Conservation (phyloP, 805 yeast genomes). For the Blastobotrys chiropterorum region DNA sequence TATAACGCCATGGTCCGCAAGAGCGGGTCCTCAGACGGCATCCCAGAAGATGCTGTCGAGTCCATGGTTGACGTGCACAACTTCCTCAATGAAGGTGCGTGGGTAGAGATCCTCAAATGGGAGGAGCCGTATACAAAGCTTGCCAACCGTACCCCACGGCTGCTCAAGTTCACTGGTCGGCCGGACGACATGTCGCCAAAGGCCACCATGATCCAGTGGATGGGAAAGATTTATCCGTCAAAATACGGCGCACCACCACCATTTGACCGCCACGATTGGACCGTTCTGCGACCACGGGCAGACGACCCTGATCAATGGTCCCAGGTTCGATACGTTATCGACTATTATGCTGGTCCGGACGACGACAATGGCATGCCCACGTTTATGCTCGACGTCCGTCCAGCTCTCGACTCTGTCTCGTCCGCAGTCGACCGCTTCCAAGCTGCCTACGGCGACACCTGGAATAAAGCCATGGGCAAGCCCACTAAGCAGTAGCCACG, state of each 20-base stretch:
- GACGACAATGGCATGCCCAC: slow-evolving; percentile 85
- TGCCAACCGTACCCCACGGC: slow-evolving; percentile 60
- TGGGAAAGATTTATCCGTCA: slow-evolving; percentile 68
- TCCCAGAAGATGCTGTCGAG: slow-evolving; percentile 93
- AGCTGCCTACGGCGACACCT: slow-evolving; percentile 60
- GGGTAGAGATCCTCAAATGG: slow-evolving; percentile 93
- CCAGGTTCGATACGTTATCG: slow-evolving; percentile 85
- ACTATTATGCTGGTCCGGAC: slow-evolving; percentile 94
- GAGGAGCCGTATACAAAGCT: slow-evolving; percentile 61
- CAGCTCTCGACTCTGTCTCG: slow-evolving; percentile 70
- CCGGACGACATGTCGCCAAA: slow-evolving; percentile 85
- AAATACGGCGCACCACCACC: slow-evolving; percentile 76
- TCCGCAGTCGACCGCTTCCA: slow-evolving; percentile 63
- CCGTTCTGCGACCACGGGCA: slow-evolving; percentile 59
- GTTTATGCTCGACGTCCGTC: slow-evolving; percentile 89
- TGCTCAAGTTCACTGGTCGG: slow-evolving; percentile 82
- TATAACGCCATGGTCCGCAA: slow-evolving; percentile 94
- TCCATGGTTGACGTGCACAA: slow-evolving; percentile 97
- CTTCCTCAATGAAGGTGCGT: slow-evolving; percentile 93
- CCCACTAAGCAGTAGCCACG: not conserved
- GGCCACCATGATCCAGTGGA: slow-evolving; percentile 59
- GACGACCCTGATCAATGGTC: slow-evolving; percentile 43
- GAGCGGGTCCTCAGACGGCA: slow-evolving; percentile 71
- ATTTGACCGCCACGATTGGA: slow-evolving; percentile 98
- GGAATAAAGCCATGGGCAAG: slow-evolving; percentile 67